Base-by-base conservation (phyloP, 1,284 basidiomycete genomes). In the Sporisorium reilianum region DNA sequence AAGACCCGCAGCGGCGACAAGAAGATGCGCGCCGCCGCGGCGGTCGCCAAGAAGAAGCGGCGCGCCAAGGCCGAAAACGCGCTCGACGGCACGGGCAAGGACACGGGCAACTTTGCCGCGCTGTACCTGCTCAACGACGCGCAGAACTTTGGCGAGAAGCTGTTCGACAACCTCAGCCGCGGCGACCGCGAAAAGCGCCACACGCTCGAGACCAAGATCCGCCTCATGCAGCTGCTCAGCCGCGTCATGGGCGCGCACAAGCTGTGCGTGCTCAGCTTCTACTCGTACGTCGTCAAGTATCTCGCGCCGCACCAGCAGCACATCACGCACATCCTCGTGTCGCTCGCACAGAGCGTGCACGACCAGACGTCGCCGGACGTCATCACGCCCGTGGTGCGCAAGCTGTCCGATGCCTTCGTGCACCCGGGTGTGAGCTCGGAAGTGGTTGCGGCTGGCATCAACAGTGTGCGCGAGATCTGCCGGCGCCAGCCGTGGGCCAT, bases 201-300 rank as follows among this genome's bases (percentile, higher is more conserved):
- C 51, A 92, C 93, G 22, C 89, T 99, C 75, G 95, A 98, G 78
- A 96, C 98, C 88, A 98, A 97, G 87, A 92, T 99, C 65, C 89
- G 98, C 72, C 89, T 97, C 82, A 97, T 99, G 94, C 95, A 98
- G 85, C 91, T 99, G 41, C 89, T 99, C 53, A 93, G 93, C n/a
- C 91, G 97, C 52, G 92, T 98, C 56, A 96, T 95, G 90, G 93
- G 94, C 40, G 87, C 89, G 2, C 96, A 99, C 87, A 95, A 95
- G 85, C 90, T 97, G 64, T 94, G 91, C 84, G 91, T 99, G 36
- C 90, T 99, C 53, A 90, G 91, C n/a, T 97, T 98, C 87, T 99
- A 99, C 88, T 93, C 93, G 20, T 99, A 97, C 87, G 90, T 97
- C 84, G 89, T 97, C 87, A 89, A 89, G 85, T 99, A 97, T 86